Evolutionary conservation across 768 basidiomycete genomes (phyloP), one percentile per base, ranked within the genome.

Genomic region (Macrolepiota albuminosa): DNA sequence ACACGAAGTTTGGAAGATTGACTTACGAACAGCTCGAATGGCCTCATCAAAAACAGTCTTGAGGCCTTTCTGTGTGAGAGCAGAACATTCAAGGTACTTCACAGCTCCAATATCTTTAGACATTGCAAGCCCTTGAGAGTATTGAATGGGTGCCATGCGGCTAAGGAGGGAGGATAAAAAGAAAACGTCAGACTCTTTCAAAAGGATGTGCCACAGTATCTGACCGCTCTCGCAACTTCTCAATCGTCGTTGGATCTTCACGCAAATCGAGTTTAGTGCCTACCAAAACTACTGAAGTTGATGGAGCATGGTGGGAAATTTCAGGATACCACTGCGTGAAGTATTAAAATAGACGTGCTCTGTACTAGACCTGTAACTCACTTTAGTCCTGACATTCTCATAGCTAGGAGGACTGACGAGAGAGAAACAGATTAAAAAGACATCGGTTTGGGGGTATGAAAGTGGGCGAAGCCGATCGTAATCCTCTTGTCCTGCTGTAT

Each of bases 401-500:
- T 94, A 98, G 76, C 91, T 94, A 26, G 97, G 96, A 40, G 97
- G 97, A 70, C 91, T 93, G 71, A 98, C 96, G 62, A 99, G 84
- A 52, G 94, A 96, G 80, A 99, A 99, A 75, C 97, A 99, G 72
- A 99, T 95, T 76, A 99, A 81, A 80, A 99, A 99, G 60, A 99
- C 95, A 73, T 99, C 96, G 46, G 97, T 98, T 77, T 98, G 97
- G 29, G 97, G 97, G 78, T 99, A 99, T 63, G 93, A 96, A 67
- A 99, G 84, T 54, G 97, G 97, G 67, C 97, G 88, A 67, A 99
- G 89, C 47, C 97, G 89, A 77, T 96, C 94, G 72, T 96, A 99
- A 79, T 99, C 96, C 75, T 99, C 97, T 77, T 99, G 97, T 66
- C 97, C 97, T 39, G 97, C 97, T n/a, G 97, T 99, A 83, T 99